A percentile compares a stretch with the other conserved stretches of the same genome.
phyloP scores from a whole-genome alignment of 163 green algal genomes.

The Chlamydomonas reinhardtii region DNA sequence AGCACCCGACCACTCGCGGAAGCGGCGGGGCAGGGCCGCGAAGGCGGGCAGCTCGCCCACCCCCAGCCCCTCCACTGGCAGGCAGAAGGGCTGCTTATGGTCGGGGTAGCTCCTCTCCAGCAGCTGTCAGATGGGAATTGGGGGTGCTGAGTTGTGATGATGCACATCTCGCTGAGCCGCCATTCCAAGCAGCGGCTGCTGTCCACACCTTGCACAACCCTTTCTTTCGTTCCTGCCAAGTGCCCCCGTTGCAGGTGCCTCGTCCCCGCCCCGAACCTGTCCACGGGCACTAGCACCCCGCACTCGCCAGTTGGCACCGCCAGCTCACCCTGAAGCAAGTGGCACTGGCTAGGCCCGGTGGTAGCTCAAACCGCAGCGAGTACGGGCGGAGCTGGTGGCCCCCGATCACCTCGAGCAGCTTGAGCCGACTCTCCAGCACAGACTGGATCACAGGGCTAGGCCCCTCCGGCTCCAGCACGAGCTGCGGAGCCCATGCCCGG shows the following conservation, averaged over 20 bases:
- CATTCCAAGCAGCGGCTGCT: no score
- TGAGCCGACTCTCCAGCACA: not conserved
- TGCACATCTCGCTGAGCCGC: no score
- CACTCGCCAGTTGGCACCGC: no score
- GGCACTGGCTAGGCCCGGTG: not conserved
- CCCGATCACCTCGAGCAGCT: not conserved
- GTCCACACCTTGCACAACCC: no score
- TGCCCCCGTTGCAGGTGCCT: no score
- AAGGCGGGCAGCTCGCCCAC: no score
- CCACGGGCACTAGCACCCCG: no score
- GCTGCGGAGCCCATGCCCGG: not conserved
- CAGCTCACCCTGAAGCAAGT: constrained; percentile 29
- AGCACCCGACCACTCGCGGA: no score
- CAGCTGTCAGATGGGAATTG: not conserved
- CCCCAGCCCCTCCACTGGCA: not conserved
- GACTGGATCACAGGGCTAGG: not conserved
- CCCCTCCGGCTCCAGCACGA: not conserved
- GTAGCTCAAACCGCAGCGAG: constrained; percentile 4
- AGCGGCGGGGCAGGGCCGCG: no score
- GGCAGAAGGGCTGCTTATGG: constrained; percentile 16
- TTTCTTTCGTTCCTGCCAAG: no score
- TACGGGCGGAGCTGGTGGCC: not conserved
- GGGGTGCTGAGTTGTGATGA: not conserved
- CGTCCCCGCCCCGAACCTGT: no score
- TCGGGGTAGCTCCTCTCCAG: constrained; percentile 13